A percentile compares a stretch with the other conserved stretches of the same genome.
Evolutionary conservation across 2,329 filamentous ascomycete genomes (phyloP).

Genomic region (Penicillium sp.): DNA sequence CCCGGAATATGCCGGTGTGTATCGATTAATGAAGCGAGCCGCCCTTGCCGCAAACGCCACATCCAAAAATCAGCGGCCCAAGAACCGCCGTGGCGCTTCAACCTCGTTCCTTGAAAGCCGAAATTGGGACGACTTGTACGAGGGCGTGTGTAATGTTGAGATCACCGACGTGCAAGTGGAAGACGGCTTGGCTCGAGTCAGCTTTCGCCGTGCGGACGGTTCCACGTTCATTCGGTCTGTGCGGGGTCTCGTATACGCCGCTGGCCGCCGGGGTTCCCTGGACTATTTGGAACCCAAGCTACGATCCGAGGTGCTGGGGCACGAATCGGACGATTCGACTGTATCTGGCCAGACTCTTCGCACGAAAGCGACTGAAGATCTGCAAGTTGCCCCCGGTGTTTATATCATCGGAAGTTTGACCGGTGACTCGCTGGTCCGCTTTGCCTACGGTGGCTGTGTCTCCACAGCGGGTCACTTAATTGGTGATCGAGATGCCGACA

Average conservation of each 20-base stretch:
- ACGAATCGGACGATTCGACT: conserved; percentile 23
- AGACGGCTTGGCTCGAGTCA: conserved; percentile 38
- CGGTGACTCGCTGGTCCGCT: conserved; percentile 60
- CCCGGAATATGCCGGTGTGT: conserved; percentile 61
- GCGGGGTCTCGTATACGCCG: conserved; percentile 54
- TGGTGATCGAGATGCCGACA: conserved; percentile 17
- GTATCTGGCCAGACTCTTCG: conserved; percentile 56
- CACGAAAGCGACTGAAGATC: conserved; percentile 49
- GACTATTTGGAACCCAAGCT: conserved; percentile 51
- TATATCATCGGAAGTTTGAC: conserved; percentile 60
- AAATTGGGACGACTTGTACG: conserved; percentile 52
- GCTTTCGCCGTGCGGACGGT: conserved; percentile 45
- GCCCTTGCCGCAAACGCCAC: conserved; percentile 24
- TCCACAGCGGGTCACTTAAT: conserved; percentile 56
- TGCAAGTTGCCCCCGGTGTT: conserved; percentile 54
- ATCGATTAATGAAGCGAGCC: conserved; percentile 59
- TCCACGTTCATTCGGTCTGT: conserved; percentile 47
- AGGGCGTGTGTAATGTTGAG: conserved; percentile 56
- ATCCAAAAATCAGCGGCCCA: conserved; percentile 23
- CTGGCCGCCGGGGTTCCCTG: conserved; percentile 56
- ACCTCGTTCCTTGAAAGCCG: conserved; percentile 49
- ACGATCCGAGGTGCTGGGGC: conserved; percentile 47
- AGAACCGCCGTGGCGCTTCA: conserved; percentile 37
- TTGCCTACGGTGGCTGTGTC: conserved; percentile 59
- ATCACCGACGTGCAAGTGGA: conserved; percentile 41